A percentile compares a stretch with the other conserved stretches of the same genome.
Conservation (phyloP, 192 early-diverging fungal species). For the Chytriomyces sp. region DNA sequence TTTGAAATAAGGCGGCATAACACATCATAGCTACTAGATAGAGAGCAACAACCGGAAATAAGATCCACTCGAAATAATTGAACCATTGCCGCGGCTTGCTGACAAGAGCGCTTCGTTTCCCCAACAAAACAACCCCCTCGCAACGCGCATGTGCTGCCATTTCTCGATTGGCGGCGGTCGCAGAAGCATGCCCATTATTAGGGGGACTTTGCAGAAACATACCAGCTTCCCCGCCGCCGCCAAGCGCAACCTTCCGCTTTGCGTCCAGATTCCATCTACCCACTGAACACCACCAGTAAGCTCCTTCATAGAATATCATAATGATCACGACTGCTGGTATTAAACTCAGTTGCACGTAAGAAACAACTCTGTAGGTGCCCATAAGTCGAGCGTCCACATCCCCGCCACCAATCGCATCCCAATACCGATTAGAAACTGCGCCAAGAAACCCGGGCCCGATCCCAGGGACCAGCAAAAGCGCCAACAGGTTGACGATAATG, state of each 20-base stretch:
- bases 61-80: constrained; percentile 11
- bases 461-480: not conserved
- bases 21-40: not conserved
- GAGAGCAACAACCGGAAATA: constrained; percentile 2
- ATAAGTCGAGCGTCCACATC: too few species aligned
- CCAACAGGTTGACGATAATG: constrained; percentile 4
- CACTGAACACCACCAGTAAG: not conserved
- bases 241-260: too few species aligned
- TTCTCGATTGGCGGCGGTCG: too few species aligned
- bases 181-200: too few species aligned
- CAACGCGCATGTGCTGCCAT: too few species aligned
- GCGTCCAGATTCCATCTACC: not conserved
- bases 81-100: constrained; percentile 3
- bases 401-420: not conserved
- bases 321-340: not conserved
- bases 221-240: too few species aligned
- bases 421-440: not conserved
- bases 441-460: constrained; percentile 4
- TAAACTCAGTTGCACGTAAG: constrained; percentile 9
- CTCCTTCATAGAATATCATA: constrained; percentile 2
- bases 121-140: not conserved
- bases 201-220: too few species aligned
- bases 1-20: not conserved
- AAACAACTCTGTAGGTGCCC: not conserved
- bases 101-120: not conserved